phyloP scores from a whole-genome alignment of 2,329 filamentous ascomycete genomes.

The Fusarium multiceps region DNA sequence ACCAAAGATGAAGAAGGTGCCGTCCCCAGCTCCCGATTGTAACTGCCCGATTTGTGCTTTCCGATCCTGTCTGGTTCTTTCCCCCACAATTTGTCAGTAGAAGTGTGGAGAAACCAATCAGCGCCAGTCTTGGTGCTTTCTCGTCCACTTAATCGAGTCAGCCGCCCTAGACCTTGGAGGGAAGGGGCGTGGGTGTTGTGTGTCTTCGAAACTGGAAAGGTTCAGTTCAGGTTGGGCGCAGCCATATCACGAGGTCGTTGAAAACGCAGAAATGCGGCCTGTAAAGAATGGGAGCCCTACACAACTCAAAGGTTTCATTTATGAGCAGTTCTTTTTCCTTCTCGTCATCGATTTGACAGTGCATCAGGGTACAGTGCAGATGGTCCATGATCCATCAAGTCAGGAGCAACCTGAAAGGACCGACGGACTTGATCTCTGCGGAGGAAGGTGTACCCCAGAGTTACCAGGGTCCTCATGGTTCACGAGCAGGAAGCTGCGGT shows the following conservation, averaged over 20 bases:
- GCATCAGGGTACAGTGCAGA: background rate
- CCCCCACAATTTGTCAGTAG: conserved; percentile 42
- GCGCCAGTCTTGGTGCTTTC: conserved; percentile 3
- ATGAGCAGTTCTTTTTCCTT: background rate
- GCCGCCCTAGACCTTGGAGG: conserved; percentile 1
- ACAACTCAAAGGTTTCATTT: background rate
- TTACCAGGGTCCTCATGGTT: conserved; percentile 37
- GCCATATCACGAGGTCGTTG: conserved; percentile 40
- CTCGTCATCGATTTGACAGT: conserved; percentile 12
- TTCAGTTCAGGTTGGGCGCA: conserved; percentile 25
- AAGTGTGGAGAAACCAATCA: conserved; percentile 47
- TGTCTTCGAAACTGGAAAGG: conserved; percentile 23
- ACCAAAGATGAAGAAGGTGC: conserved; percentile 13
- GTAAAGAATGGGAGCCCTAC: conserved; percentile 6
- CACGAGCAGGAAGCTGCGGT: conserved; percentile 27
- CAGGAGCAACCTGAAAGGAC: background rate
- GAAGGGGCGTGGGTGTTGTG: conserved; percentile 23
- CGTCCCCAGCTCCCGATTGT: conserved; percentile 27
- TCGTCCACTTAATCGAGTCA: conserved; percentile 36
- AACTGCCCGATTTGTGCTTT: conserved; percentile 35
- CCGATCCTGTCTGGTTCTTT: conserved; percentile 28
- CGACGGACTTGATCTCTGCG: conserved; percentile 4
- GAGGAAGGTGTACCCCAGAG: conserved; percentile 35
- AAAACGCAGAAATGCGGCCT: conserved; percentile 42
- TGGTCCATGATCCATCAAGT: background rate